These are phyloP conservation scores for Halenospora varia DNA, from an alignment of 495 filamentous ascomycete species.

Conservation along the genomic window DNA sequence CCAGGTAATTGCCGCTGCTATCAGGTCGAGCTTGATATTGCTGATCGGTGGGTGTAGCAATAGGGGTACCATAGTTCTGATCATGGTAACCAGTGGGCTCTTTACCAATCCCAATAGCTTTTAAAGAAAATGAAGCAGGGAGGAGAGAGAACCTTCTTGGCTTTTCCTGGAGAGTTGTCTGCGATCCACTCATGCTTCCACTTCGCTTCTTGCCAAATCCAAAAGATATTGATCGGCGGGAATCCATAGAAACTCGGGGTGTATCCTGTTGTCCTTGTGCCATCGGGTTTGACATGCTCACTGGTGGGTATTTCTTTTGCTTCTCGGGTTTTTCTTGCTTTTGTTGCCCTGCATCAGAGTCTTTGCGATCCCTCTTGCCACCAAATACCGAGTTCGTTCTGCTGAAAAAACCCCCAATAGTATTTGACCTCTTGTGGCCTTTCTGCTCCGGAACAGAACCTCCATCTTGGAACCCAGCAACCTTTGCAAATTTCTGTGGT, in stretches of 20 bases:
- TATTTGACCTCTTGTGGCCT: constrained; percentile 89
- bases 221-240: constrained; percentile 68
- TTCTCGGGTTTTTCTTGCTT: constrained; percentile 22
- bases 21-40: constrained; percentile 32
- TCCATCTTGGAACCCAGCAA: constrained; percentile 46
- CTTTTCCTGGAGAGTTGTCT: constrained; percentile 48
- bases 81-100: constrained; percentile 6
- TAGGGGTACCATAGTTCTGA: constrained; percentile 29
- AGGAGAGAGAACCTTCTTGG: constrained; percentile 76
- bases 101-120: constrained; percentile 47
- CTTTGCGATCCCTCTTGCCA: constrained; percentile 34
- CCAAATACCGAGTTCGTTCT: constrained; percentile 77
- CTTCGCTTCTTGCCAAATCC: constrained; percentile 68
- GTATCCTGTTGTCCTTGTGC: constrained; percentile 43
- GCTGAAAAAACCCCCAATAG: constrained; percentile 78
- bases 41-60: constrained; percentile 40
- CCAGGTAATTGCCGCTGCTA: constrained; percentile 14
- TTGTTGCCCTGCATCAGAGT: constrained; percentile 31
- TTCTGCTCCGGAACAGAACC: constrained; percentile 36
- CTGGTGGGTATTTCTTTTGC: constrained; percentile 65
- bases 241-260: constrained; percentile 75
- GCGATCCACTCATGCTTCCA: constrained; percentile 48
- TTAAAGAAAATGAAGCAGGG: constrained; percentile 68
- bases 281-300: constrained; percentile 67
- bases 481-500: constrained; percentile 45